Conservation (phyloP, 768 basidiomycete species). For the Dacryopinax primogenitus region DNA sequence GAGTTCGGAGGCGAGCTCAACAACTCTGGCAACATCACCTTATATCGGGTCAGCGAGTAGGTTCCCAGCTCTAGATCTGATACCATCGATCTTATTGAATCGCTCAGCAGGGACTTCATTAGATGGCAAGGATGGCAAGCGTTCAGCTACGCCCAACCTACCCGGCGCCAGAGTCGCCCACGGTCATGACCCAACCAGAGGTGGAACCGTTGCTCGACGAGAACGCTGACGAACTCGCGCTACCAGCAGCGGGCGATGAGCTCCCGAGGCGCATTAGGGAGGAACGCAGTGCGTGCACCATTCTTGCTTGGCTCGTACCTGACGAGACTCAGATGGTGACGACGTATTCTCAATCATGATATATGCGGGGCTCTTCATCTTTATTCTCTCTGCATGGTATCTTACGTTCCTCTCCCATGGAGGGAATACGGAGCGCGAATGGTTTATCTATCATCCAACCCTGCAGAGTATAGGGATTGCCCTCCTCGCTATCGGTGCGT, state of each 20-base stretch:
- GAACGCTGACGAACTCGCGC: neutral
- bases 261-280: neutral
- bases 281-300: neutral
- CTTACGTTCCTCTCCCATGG: neutral
- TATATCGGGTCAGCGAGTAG: too few relatives aligned
- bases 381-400: neutral
- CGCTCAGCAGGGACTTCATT: neutral
- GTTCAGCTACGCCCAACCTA: neutral
- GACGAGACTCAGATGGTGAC: neutral
- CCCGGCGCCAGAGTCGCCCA: neutral
- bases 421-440: too few relatives aligned
- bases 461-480: constrained; percentile 47
- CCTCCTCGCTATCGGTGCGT: constrained; percentile 49
- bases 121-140: neutral
- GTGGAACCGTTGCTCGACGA: neutral
- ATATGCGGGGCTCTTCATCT: neutral
- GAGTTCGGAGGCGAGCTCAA: too few relatives aligned
- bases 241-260: neutral
- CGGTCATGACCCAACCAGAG: neutral
- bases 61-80: too few relatives aligned
- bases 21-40: too few relatives aligned
- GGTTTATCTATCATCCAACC: constrained; percentile 56
- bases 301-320: neutral
- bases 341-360: neutral
- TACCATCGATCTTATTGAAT: too few relatives aligned